Base-by-base conservation (phyloP, 805 yeast species). In the Suhomyces sp. region DNA sequence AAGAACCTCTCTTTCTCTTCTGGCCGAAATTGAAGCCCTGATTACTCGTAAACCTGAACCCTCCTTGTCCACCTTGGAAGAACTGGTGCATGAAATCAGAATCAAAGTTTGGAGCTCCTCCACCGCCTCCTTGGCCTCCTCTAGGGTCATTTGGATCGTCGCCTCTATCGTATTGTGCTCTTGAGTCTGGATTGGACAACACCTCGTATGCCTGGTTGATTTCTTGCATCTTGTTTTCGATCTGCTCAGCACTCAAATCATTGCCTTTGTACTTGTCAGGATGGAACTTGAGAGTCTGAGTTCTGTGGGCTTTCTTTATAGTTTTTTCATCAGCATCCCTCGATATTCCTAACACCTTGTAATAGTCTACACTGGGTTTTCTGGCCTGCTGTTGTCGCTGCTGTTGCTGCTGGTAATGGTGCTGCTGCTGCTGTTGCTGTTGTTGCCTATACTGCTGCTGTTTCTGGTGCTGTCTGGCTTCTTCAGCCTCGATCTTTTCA, bases 171-270 rank as follows among this genome's bases (percentile, higher is more conserved):
- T 88, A 93, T 46, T 84, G 80, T 45, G 74, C 80, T 54, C 85
- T 79, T 54, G 80, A 72, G 45, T 84, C 87, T 1, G 82, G 81
- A 59, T 88, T 84, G 8, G 91, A 81, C 36, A 93, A 75, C 2
- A 87, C 85, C 65, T 91, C 97, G 68, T 94, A 91, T 0, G 98
- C 98, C 64, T 88, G 90, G 69, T 93, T 94, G 57, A 93, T 88
- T 51, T 87, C 92, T 47, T 96, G 90, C 92, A 93, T 94, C 62
- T 88, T 89, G 48, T 75, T 75, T 68, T 90, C 96, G 36, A 87
- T 86, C 54, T 87, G 81, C 31, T 85, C 89, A 27, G 82, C 78
- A 7, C 85, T 76, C 54, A 87, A 66, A 38, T 86, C 89, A 35
- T 84, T 85, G 1, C 77, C 76, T 61, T 84, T 84, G 65, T 88